Base-by-base conservation (phyloP, 2,329 filamentous ascomycete species). In the Alternaria infectoria region DNA sequence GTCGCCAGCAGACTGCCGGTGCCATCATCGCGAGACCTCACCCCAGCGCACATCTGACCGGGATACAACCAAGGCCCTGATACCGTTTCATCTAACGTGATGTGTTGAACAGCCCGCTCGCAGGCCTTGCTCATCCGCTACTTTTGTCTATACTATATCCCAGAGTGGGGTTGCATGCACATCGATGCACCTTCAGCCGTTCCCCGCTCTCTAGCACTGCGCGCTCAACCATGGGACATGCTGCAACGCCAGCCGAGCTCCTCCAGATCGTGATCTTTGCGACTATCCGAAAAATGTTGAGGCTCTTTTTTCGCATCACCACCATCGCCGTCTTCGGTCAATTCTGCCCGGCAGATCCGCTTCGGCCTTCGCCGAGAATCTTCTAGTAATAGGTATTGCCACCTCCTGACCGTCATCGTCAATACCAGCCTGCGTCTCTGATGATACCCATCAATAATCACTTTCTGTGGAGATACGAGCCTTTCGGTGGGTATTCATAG, bases 401-500 rank as follows among this genome's bases (percentile, higher is more conserved):
- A 70, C 67, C 68, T 72, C 69, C 70, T 70, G 66, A 60, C 44
- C 61, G 56, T 62, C 57, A 59, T 59, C 47, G 49, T 51, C 50
- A 49, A 63, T 55, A 54, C 40, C 11, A 17, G 28, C 11, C 47
- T 54, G 40, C 40, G 47, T 54, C 52, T 52, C 55, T 51, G 28
- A 36, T 49, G 23, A 52, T 56, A 61, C 52, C 47, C 32, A 56
- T 60, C 50, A 46, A 60, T 61, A 67, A 55, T 67, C 40, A 59
- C 58, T 54, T 62, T 54, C 62, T 61, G 68, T 72, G 69, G 70
- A 61, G 52, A 61, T 60, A 59, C 51, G 25, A 23, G 52, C 36
- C 25, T 57, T 57, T 52, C 57, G 51, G 57, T 54, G 64, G 60
- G 52, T 67, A 65, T 65, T 67, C 64, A 63, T 61, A 62, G 61